Evolutionary conservation across 2,329 filamentous ascomycete genomes (phyloP), one percentile per base, ranked within the genome.

Genomic region (Stagonosporopsis vannaccii): DNA sequence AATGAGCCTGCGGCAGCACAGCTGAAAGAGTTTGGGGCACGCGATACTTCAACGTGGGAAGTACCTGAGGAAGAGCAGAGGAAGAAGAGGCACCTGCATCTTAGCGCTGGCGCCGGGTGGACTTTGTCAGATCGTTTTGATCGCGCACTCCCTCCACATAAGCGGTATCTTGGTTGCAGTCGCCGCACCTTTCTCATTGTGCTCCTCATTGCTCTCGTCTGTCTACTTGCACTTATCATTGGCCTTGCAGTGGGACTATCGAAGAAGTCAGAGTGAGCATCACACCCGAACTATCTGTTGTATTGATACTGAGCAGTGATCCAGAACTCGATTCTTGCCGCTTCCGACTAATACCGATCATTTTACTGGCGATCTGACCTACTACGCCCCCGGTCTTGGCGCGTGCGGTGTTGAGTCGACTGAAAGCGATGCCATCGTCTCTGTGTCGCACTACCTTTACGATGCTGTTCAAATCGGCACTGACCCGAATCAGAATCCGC

Each of bases 401-500:
- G 87, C 90, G 0, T 94, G 91, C 70, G 90, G 90, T 5, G 74
- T 82, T 28, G 80, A 76, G 1, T 85, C 84, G 49, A 74, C 70
- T 1, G 78, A 80, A 7, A 75, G 72, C 7, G 87, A 92, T 53
- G 69, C 82, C 53, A 84, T 93, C 36, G 87, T 85, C 32, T 85
- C 90, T 0, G 81, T 94, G 0, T 88, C 87, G 2, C 84, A 88
- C 65, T 68, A 81, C n/a, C 70, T 90, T 4, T 94, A 85, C 68
- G 89, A 92, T 71, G 81, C 85, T 0, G 79, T 79, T 1, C 76
- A 78, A 43, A 77, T 73, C 4, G 81, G 79, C 22, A 78, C 80
- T 69, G 73, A 81, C 58, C 78, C 82, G 0, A 91, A 91, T 69
- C 70, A 77, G 12, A 91, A 91, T 63, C 85, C 86, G 1, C 74